A percentile compares a stretch with the other conserved stretches of the same genome.
These are phyloP conservation scores for Trichoderma sp. DNA, from an alignment of 2,329 filamentous ascomycete species.

Conservation along the genomic window DNA sequence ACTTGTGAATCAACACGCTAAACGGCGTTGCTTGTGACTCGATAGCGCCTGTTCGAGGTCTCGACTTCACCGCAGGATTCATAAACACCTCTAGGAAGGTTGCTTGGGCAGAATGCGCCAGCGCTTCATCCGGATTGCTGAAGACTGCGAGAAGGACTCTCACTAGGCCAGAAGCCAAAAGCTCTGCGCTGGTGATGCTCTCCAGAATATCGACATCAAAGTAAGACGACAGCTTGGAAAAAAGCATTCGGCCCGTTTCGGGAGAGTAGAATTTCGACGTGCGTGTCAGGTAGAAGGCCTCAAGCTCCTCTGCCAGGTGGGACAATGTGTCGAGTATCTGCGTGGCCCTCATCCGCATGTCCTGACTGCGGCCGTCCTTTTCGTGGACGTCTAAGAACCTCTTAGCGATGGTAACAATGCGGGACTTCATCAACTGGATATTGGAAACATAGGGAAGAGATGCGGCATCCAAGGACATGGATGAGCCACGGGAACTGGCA, in stretches of 20 bases:
- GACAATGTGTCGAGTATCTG: conserved; percentile 75
- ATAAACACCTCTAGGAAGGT: conserved; percentile 93
- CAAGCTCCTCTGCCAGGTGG: conserved; percentile 70
- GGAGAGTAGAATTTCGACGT: conserved; percentile 49
- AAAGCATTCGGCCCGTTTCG: conserved; percentile 65
- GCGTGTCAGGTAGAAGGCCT: conserved; percentile 66
- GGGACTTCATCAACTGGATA: conserved; percentile 58
- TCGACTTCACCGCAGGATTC: conserved; percentile 69
- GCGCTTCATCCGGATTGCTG: conserved; percentile 65
- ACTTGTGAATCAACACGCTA: conserved; percentile 86
- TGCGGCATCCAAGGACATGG: conserved; percentile 63
- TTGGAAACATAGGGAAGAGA: conserved; percentile 52
- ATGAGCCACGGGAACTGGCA: conserved; percentile 66
- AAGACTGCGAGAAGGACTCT: conserved; percentile 81
- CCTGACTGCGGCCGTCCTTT: conserved; percentile 68
- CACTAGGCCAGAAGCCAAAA: conserved; percentile 88
- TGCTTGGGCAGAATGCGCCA: conserved; percentile 70
- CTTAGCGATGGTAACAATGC: conserved; percentile 76
- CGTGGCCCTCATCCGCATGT: conserved; percentile 76
- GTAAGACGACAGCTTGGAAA: conserved; percentile 74
- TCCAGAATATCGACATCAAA: conserved; percentile 88
- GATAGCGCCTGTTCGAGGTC: conserved; percentile 63
- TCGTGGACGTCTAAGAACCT: conserved; percentile 85
- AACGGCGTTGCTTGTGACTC: conserved; percentile 81
- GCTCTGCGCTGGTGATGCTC: conserved; percentile 92